These are phyloP conservation scores for Lanzia echinophila DNA, from an alignment of 2,329 filamentous ascomycete species.

Conservation along the genomic window DNA sequence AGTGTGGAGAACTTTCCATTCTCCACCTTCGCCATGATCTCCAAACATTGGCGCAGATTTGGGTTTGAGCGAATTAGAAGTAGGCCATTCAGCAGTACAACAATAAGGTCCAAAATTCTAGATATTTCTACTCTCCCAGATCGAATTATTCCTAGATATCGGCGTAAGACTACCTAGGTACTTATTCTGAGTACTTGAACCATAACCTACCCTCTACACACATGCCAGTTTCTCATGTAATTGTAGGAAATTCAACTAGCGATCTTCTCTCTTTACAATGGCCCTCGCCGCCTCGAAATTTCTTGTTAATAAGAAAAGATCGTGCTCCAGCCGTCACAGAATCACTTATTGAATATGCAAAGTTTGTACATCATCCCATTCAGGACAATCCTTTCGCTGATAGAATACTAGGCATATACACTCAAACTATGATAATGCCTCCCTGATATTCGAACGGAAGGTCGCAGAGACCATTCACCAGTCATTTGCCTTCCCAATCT, in stretches of 20 bases:
- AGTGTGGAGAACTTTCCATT: too few relatives aligned
- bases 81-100: conserved; percentile 43
- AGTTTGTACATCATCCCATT: conserved; percentile 16
- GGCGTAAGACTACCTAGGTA: conserved; percentile 39
- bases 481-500: conserved; percentile 66
- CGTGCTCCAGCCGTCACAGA: conserved; percentile 37
- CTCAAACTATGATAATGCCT: conserved; percentile 70
- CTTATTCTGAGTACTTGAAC: conserved; percentile 18
- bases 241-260: conserved; percentile 46
- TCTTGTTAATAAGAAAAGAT: conserved; percentile 63
- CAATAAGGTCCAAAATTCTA: conserved; percentile 40
- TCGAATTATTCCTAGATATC: conserved; percentile 56
- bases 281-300: conserved; percentile 60
- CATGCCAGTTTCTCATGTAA: conserved; percentile 33
- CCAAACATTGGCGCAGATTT: neutral
- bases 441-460: conserved; percentile 74
- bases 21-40: conserved; percentile 15
- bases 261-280: conserved; percentile 61
- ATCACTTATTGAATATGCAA: conserved; percentile 33
- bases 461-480: conserved; percentile 68
- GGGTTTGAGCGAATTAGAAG: neutral
- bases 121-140: conserved; percentile 44
- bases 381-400: conserved; percentile 7
- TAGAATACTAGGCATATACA: conserved; percentile 56
- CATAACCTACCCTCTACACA: neutral